Evolutionary conservation across 352 stramenopile genomes (phyloP).

Genomic region (Vaucheria bursata): DNA sequence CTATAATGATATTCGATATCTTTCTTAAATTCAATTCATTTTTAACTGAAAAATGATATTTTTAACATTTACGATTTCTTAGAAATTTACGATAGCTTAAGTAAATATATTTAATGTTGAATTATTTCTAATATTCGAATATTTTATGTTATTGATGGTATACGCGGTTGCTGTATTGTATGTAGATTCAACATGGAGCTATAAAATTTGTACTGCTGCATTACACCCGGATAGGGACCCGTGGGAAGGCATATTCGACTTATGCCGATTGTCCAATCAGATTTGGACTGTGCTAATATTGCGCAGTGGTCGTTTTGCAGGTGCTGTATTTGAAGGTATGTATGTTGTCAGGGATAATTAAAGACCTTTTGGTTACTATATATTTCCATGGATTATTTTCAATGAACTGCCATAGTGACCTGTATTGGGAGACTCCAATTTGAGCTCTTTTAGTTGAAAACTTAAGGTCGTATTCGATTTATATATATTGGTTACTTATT

Average conservation of each 20-base stretch:
- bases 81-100: background rate
- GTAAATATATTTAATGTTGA: background rate
- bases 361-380: too few relatives aligned
- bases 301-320: constrained; percentile 46
- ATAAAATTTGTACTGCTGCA: constrained; percentile 25
- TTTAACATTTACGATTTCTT: background rate
- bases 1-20: background rate
- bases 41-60: background rate
- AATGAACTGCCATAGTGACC: too few relatives aligned
- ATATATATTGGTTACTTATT: too few relatives aligned
- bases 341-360: too few relatives aligned
- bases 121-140: constrained; percentile 18
- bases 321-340: constrained; percentile 40
- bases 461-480: too few relatives aligned
- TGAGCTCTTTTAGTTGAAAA: too few relatives aligned
- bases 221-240: constrained; percentile 2
- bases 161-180: constrained; percentile 12
- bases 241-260: constrained; percentile 5
- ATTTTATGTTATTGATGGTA: too few relatives aligned
- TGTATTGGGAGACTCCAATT: too few relatives aligned
- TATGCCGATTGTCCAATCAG: constrained; percentile 21
- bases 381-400: too few relatives aligned
- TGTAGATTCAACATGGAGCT: constrained; percentile 19
- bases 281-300: constrained; percentile 44
- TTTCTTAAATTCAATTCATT: background rate